Evolutionary conservation across 139 green algal species (phyloP), one percentile per base, ranked within the genome.

Genomic region (Trebouxia sp.): DNA sequence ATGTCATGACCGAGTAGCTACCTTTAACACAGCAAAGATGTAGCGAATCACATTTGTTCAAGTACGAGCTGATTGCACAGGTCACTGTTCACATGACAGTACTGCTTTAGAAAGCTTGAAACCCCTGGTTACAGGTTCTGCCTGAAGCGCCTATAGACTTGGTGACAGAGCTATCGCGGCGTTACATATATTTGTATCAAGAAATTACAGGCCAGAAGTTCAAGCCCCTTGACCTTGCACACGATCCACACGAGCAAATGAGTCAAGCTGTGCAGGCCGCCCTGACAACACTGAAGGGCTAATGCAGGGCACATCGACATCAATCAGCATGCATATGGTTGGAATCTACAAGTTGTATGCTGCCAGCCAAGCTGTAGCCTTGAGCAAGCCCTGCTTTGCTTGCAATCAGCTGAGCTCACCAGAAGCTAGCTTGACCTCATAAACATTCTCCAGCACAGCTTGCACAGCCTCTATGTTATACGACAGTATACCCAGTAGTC

Each of bases 111-210:
- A 22, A 6, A 10, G 22, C 3, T 58, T 3, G 3, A 58, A 58
- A 3, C 48, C 50, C 26, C 20, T 58, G 50, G 20, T 6, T 3
- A 58, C 80, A 91, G 80, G 91, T 94, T n/a, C 86, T 98, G 38
- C 94, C 94, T n/a, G 91, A 94, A 69, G 95, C 95, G 1, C 96
- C 96, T 0, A 70, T 70, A 6, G 92, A 97, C 75, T 89, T 99
- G 38, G 91, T 98, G n/a, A 69, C 67, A 6, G 95, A 98, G 90
- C 90, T 99, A 55, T 92, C 90, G 0, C 87, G 92, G 51, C 87
- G 95, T 26, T 99, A 99, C 88, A 90, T 99, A 35, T 86, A 93
- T 78, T 86, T 99, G 75, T 98, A 98, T 84, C 92, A 99, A 88
- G 90, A 72, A 11, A 99, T 99, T 85, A 99, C 96, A 14, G 96